Evolutionary conservation across 305 asterid genomes (phyloP).

Genomic region (Stenogyne calaminthoides): DNA sequence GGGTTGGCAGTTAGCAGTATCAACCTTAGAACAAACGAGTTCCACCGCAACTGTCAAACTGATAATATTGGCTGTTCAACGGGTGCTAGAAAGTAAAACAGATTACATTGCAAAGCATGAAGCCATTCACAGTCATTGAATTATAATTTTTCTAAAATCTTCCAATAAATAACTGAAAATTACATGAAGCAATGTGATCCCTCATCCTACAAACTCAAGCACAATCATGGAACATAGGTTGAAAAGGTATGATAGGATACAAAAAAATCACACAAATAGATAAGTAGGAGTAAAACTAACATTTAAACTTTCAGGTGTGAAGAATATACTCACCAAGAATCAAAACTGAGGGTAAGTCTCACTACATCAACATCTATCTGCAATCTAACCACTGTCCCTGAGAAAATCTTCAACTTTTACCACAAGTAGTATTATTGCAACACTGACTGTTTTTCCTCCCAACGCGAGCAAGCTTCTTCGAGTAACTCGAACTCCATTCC

Average conservation of each 20-base stretch:
- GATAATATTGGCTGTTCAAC: background rate
- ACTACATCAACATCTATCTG: constrained; percentile 4
- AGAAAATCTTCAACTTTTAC: constrained; percentile 26
- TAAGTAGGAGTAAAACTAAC: background rate
- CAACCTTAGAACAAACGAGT: background rate
- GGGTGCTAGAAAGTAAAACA: constrained; percentile 2
- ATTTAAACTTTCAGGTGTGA: background rate
- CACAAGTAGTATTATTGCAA: constrained; percentile 35
- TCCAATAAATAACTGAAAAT: background rate
- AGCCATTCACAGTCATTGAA: background rate
- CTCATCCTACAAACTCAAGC: background rate
- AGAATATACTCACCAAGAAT: constrained; percentile 13
- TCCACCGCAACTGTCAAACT: background rate
- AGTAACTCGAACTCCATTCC: constrained; percentile 83
- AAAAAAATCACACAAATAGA: constrained; percentile 1
- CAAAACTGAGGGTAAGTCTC: constrained; percentile 16
- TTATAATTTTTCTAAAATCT: background rate
- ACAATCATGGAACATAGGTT: background rate
- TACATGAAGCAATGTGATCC: background rate
- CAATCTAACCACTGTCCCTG: constrained; percentile 7
- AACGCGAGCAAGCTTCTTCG: constrained; percentile 60
- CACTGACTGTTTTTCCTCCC: constrained; percentile 43
- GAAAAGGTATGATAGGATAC: background rate
- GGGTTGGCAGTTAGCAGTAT: background rate
- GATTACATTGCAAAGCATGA: background rate